A percentile compares a stretch with the other conserved stretches of the same genome.
phyloP scores from a whole-genome alignment of 2,329 filamentous ascomycete genomes.

The Colletotrichum viniferum region DNA sequence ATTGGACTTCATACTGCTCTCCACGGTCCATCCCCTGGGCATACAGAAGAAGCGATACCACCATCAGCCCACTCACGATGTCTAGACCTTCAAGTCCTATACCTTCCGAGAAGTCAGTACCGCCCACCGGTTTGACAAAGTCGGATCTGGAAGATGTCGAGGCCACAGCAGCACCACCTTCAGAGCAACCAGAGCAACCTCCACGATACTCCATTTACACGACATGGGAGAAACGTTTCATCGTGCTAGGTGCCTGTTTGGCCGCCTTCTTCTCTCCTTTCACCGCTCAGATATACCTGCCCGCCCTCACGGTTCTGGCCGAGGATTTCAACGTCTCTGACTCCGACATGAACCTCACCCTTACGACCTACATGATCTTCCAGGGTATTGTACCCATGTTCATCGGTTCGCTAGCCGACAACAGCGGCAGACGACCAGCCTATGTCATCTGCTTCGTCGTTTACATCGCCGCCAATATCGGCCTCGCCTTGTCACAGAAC shows the following conservation, averaged over 20 bases:
- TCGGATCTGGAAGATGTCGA: conserved; percentile 1
- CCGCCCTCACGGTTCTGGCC: conserved; percentile 54
- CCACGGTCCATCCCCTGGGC: background rate
- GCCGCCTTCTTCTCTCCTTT: conserved; percentile 51
- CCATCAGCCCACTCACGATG: background rate
- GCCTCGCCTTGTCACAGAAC: conserved; percentile 55
- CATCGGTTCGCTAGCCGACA: conserved; percentile 49
- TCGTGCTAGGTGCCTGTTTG: conserved; percentile 42
- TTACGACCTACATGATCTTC: conserved; percentile 63
- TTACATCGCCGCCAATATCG: conserved; percentile 43
- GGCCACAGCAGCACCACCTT: background rate
- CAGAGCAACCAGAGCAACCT: background rate
- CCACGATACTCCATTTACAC: conserved; percentile 42
- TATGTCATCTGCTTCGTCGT: conserved; percentile 40
- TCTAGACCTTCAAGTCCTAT: background rate
- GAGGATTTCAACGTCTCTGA: conserved; percentile 48
- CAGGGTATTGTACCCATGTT: conserved; percentile 62
- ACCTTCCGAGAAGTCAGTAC: background rate
- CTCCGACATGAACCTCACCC: conserved; percentile 51
- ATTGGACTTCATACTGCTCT: background rate
- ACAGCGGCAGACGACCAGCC: conserved; percentile 39
- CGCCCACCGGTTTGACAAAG: background rate
- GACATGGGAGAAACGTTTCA: conserved; percentile 41
- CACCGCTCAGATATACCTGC: conserved; percentile 58
- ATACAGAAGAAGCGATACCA: background rate